Evolutionary conservation across 176 grass and related monocot genomes (phyloP), one percentile per base, ranked within the genome.

Genomic region (Bothriochloa decipiens): DNA sequence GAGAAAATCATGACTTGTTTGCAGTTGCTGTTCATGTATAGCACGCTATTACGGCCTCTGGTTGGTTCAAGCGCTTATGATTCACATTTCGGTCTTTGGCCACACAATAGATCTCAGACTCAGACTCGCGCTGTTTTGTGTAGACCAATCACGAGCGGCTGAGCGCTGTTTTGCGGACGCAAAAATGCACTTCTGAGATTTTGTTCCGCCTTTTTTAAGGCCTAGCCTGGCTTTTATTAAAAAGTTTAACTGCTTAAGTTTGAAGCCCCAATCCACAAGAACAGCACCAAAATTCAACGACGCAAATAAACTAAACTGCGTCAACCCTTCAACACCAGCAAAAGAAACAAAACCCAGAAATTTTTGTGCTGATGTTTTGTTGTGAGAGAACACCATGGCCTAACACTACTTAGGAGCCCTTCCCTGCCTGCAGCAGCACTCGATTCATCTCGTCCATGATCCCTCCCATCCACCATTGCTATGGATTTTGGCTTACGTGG

Each of bases 1-100:
- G 25, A 84, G 87, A 68, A 83, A 86, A 63, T 84, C 40, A 29
- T 75, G 71, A 77, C 2, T 22, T 37, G 33, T 58, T 70, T 39
- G 25, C 33, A 65, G 11, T 15, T 49, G 16, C 28, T 37, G 16
- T 17, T 11, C 20, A 9, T 42, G 20, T 41, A 12, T 53, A 8
- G 11, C 27, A 6, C 11, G 20, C 16, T 15, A 29, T 43, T 75
- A 45, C 55, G 5, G 23, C 42, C 11, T 63, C 4, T 64, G 9
- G 20, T 68, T 42, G 2, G 55, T 73, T 68, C 18, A 36, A 40
- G 7, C 9, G 13, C 27, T 23, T 29, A 40, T 8, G 60, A 35
- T 50, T 47, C 62, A 18, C 8, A 63, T 74, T 33, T 25, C 3
- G 0, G 4, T 45, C 37, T 57, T 79, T 78, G 65, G 1, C 52